Conservation (phyloP, 768 basidiomycete genomes). For the Tricholoma matsutake region DNA sequence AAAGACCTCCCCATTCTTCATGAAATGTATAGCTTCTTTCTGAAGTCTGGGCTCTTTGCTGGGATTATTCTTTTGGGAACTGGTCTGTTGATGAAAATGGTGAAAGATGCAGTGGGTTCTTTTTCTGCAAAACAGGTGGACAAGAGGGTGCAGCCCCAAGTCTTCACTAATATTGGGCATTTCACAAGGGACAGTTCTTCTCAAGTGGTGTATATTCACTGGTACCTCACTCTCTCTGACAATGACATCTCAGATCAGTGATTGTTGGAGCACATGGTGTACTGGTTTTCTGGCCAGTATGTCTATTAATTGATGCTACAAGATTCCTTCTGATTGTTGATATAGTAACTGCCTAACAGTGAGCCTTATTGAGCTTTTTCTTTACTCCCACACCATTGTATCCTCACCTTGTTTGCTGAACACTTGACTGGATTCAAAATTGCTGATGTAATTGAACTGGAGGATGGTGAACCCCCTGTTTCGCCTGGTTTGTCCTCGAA, state of each 20-base stretch:
- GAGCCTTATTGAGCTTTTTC: constrained; percentile 15
- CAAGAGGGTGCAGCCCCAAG: background rate
- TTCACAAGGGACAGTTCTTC: constrained; percentile 3
- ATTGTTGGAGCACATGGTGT: constrained; percentile 15
- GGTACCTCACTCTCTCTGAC: constrained; percentile 9
- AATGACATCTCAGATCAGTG: constrained; percentile 14
- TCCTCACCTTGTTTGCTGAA: constrained; percentile 16
- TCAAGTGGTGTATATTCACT: constrained; percentile 2
- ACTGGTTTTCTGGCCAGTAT: constrained; percentile 18
- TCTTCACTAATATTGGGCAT: constrained; percentile 10
- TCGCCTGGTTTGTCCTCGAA: constrained; percentile 2
- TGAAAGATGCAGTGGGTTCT: too few species aligned
- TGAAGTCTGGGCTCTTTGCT: background rate
- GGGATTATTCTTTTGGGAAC: constrained; percentile 13
- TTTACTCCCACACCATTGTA: constrained; percentile 15
- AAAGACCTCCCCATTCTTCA: too few species aligned
- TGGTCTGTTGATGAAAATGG: constrained; percentile 12
- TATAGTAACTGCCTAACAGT: constrained; percentile 1
- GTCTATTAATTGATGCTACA: constrained; percentile 5
- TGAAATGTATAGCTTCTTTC: constrained; percentile 10
- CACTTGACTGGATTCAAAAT: constrained; percentile 16
- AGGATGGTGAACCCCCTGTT: constrained; percentile 11
- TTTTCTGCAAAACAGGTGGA: too few species aligned
- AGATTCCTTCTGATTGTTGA: constrained; percentile 6
- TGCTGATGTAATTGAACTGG: constrained; percentile 17